Evolutionary conservation across 1,284 basidiomycete species (phyloP).

Genomic region (Sphagnurus paluster): DNA sequence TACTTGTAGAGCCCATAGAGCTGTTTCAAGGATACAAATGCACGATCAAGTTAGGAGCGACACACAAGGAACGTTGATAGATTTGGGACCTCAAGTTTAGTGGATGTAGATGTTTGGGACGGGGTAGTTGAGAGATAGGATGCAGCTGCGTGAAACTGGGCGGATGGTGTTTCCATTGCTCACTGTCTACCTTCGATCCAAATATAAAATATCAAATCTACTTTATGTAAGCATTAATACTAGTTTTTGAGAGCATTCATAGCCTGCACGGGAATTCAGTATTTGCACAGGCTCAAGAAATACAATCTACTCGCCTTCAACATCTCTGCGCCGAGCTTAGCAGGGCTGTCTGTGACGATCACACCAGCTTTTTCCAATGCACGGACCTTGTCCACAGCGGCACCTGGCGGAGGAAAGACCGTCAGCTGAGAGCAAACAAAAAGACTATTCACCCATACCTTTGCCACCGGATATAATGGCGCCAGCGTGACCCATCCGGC

Average conservation of each 20-base stretch:
- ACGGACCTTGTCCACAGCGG: slow-evolving; percentile 93
- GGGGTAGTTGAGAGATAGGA: slow-evolving; percentile 60
- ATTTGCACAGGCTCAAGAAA: not conserved
- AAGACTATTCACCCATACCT: slow-evolving; percentile 45
- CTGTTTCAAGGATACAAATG: slow-evolving; percentile 41
- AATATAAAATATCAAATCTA: slow-evolving; percentile 10
- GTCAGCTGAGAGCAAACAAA: slow-evolving; percentile 1
- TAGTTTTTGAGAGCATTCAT: slow-evolving; percentile 76
- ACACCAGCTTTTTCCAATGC: slow-evolving; percentile 95
- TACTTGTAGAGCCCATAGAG: slow-evolving; percentile 87
- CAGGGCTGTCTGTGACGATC: slow-evolving; percentile 95
- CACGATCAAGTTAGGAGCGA: slow-evolving; percentile 26
- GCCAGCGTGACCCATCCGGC: slow-evolving; percentile 98
- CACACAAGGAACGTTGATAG: slow-evolving; percentile 30
- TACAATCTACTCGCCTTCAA: slow-evolving; percentile 59
- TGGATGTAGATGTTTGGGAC: slow-evolving; percentile 52
- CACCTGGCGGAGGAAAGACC: slow-evolving; percentile 48
- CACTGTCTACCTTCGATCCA: not conserved
- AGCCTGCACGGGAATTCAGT: slow-evolving; percentile 46
- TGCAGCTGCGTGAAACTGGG: slow-evolving; percentile 60
- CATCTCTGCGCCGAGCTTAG: slow-evolving; percentile 88
- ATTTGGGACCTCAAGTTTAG: slow-evolving; percentile 72
- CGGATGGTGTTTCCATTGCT: slow-evolving; percentile 39
- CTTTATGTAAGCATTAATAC: slow-evolving; percentile 17
- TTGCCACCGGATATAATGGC: slow-evolving; percentile 99